Evolutionary conservation across 1,139 yeast genomes (phyloP), one percentile per base, ranked within the genome.

Genomic region (Nakaseomyces bracarensis): DNA sequence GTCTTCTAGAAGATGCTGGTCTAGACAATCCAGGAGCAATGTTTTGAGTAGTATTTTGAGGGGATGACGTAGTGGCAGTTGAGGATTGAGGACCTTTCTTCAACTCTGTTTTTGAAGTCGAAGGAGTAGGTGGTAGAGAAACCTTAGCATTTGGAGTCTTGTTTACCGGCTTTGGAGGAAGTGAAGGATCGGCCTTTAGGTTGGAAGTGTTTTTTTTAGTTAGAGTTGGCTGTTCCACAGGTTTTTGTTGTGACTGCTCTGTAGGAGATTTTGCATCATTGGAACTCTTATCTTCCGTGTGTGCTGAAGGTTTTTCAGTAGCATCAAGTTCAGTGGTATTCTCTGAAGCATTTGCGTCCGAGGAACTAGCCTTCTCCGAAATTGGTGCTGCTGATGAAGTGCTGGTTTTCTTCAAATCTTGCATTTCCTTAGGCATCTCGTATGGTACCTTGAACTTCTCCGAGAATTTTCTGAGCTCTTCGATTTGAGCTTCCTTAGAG

Each of bases 381-480:
- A n/a, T n/a, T n/a, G n/a, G n/a, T 13, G 31, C 3, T 30, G 34
- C 22, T 2, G 22, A 21, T 2, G 34, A 13, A 18, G 34, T n/a
- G 13, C 14, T 30, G 14, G 22, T 18, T 16, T 26, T 36, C 31
- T 15, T 36, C 18, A 19, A 25, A 3, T 36, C 39, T 21, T 34
- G 38, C 56, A 85, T 70, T 58, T 86, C 95, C 27, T 75, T 64
- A 4, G 95, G 95, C 55, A 80, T 71, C 48, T 77, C 77, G 49
- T 77, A 76, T 3, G 85, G 85, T 21, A 86, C 76, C 63, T 84
- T 85, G 63, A 84, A 84, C 52, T 75, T 82, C 41, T 85, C 87
- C 40, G 95, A 78, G 58, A 87, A 87, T 58, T 83, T 85, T 48
- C 77, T 79, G 45, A 86, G 69, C n/a, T 91, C 84, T 50, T 82